Evolutionary conservation across 306 rosid species (phyloP), one percentile per base, ranked within the genome.

Genomic region (Trifolium pratense): DNA sequence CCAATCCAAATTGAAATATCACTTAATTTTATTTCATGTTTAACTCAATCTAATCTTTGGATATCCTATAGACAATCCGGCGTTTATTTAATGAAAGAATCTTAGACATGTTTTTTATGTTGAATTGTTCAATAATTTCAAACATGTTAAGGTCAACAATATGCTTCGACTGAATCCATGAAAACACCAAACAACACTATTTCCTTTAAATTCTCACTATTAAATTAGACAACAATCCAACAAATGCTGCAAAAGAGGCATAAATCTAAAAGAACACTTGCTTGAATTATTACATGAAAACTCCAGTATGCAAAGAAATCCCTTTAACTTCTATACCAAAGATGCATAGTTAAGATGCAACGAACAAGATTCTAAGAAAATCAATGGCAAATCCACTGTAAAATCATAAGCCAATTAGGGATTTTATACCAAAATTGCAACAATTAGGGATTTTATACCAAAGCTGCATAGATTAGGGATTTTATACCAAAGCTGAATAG

Each of bases 11-110:
- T 34, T 1, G 70, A 31, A 74, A 46, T 13, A 7, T 8, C 36
- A 46, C 17, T 17, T 20, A 45, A 21, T 34, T 29, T 43, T 21
- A n/a, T 13, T 32, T 37, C 55, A 32, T 39, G 12, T 39, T 39
- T 9, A 39, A 25, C 59, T 39, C 49, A 60, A 56, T 29, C 45
- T 56, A 71, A 63, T 48, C 45, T 14, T 14, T 20, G 68, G 18
- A 67, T 55, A 5, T 29, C 45, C 7, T 20, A 7, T 42, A 7
- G 36, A 57, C 13, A 29, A 12, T 13, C 45, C 32, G 16, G n/a
- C 45, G 3, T n/a, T 21, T 60, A 16, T 43, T 9, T 3, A 6
- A 4, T 1, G 3, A 15, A 62, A 48, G 34, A 6, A 15, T 3
- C 21, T 62, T 40, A 20, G 1, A 39, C 76, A 10, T 23, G 56